These are phyloP conservation scores for Gossypium anomalum DNA, from an alignment of 345 rosid genomes.

Conservation along the genomic window DNA sequence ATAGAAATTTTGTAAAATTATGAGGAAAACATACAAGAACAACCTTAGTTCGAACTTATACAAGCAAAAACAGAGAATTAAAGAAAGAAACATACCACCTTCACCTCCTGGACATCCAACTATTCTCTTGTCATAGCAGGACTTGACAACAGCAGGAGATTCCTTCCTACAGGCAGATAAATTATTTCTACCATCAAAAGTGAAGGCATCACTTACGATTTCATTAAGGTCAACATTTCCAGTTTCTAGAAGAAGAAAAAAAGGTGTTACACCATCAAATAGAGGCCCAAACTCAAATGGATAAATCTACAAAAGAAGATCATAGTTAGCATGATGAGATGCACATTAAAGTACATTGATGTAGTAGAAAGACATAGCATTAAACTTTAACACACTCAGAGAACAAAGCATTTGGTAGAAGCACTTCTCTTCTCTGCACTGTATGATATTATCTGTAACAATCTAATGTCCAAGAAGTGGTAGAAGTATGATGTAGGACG, in stretches of 20 bases:
- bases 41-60: no score
- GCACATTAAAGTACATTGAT: background rate
- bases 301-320: background rate
- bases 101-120: slow-evolving; percentile 87
- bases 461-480: background rate
- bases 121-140: slow-evolving; percentile 63
- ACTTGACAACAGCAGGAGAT: slow-evolving; percentile 25
- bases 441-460: no score
- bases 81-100: slow-evolving; percentile 50
- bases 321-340: background rate
- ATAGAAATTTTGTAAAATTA: background rate
- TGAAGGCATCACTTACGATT: background rate
- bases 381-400: background rate
- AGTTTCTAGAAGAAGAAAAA: background rate
- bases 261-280: background rate
- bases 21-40: background rate
- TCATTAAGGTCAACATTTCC: background rate
- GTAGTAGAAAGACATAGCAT: background rate
- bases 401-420: background rate
- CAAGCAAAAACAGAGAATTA: background rate
- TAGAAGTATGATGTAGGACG: background rate
- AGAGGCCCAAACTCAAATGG: background rate
- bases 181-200: background rate
- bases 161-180: slow-evolving; percentile 50
- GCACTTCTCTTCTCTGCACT: background rate